A percentile compares a stretch with the other conserved stretches of the same genome.
These are phyloP conservation scores for Cardamine chenopodiifolia DNA, from an alignment of 345 rosid species.

Conservation along the genomic window DNA sequence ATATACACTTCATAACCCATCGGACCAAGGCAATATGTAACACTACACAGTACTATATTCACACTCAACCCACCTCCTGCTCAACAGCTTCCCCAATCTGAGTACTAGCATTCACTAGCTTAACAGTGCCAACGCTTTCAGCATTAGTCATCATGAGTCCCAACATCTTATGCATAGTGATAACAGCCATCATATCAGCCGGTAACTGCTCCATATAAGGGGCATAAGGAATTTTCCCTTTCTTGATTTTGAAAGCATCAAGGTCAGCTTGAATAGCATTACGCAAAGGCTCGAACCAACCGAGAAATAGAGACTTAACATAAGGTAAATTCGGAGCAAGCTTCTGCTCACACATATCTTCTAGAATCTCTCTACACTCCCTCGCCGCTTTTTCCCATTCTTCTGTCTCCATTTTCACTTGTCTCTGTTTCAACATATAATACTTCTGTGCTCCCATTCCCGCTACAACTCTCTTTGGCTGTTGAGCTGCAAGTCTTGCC, in stretches of 20 bases:
- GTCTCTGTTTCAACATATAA: conserved; percentile 58
- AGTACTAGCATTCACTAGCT: conserved; percentile 74
- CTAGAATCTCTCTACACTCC: conserved; percentile 81
- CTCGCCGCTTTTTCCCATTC: conserved; percentile 90
- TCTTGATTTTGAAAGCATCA: conserved; percentile 48
- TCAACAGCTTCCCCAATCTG: conserved; percentile 94
- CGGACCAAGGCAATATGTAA: neutral
- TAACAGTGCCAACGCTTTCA: conserved; percentile 64
- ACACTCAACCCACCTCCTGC: conserved; percentile 64
- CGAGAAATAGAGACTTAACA: conserved; percentile 80
- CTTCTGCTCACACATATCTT: conserved; percentile 93
- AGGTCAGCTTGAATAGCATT: conserved; percentile 82
- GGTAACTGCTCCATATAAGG: conserved; percentile 62
- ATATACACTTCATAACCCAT: neutral
- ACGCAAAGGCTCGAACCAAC: conserved; percentile 93
- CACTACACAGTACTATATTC: neutral
- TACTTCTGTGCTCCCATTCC: conserved; percentile 68
- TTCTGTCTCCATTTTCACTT: conserved; percentile 83
- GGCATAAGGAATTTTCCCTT: conserved; percentile 49
- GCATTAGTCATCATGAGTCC: conserved; percentile 69
- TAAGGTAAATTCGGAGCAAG: conserved; percentile 94
- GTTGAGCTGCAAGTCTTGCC: conserved; percentile 38
- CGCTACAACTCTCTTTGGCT: conserved; percentile 54
- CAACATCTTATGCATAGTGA: conserved; percentile 93
- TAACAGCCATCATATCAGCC: conserved; percentile 89